Evolutionary conservation across 2,329 filamentous ascomycete species (phyloP).

Genomic region (Xylaria sp.): DNA sequence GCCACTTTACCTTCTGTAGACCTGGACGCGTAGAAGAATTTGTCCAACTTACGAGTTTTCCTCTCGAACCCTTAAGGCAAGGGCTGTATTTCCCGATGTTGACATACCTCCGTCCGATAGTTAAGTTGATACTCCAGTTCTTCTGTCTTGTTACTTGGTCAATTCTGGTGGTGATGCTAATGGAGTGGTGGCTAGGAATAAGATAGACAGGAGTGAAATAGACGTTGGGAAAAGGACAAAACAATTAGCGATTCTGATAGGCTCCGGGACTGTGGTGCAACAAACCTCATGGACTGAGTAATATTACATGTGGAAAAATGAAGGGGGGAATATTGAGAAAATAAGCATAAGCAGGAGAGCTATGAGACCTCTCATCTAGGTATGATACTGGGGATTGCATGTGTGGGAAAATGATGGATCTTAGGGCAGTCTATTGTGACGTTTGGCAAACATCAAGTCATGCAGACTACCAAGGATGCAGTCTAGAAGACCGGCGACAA

Average conservation of each 20-base stretch:
- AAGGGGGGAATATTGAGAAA: not conserved
- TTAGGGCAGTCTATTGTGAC: not conserved
- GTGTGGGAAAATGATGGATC: not conserved
- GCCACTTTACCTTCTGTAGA: not conserved
- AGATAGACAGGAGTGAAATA: not conserved
- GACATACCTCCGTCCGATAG: not conserved
- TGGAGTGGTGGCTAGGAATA: not conserved
- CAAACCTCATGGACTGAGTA: not conserved
- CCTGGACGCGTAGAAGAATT: slow-evolving; percentile 1
- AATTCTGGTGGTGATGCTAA: not conserved
- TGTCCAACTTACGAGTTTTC: slow-evolving; percentile 4
- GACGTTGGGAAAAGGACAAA: not conserved
- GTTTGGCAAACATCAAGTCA: no score
- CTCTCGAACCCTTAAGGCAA: no score
- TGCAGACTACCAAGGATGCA: no score
- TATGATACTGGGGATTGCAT: not conserved
- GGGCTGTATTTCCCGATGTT: not conserved
- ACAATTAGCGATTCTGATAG: not conserved
- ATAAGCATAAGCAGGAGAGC: not conserved
- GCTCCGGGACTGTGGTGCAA: not conserved
- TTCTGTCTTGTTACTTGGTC: not conserved
- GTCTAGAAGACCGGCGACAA: not conserved
- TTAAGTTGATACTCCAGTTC: no score
- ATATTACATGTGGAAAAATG: not conserved
- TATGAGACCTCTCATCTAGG: not conserved